Conservation (phyloP, 2,329 filamentous ascomycete genomes). For the Alternaria infectoria region DNA sequence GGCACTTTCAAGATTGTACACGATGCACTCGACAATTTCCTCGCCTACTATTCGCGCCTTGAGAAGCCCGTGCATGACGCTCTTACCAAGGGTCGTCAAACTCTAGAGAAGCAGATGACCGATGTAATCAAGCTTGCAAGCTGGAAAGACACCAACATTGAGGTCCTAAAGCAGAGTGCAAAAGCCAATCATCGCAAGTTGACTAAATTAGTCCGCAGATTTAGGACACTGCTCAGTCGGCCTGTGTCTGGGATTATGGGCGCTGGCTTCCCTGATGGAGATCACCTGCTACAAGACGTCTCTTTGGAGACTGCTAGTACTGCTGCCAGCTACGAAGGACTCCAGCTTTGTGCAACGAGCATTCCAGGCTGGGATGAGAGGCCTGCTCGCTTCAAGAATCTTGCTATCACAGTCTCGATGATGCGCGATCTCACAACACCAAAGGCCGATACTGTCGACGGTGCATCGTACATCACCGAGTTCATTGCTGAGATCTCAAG, state of each 20-base stretch:
- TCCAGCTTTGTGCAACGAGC: slow-evolving; percentile 27
- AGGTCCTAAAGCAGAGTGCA: slow-evolving; percentile 85
- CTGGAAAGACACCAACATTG: slow-evolving; percentile 98
- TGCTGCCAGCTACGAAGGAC: slow-evolving; percentile 15
- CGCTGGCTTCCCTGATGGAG: slow-evolving; percentile 40
- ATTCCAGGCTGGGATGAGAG: slow-evolving; percentile 47
- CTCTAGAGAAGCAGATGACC: slow-evolving; percentile 89
- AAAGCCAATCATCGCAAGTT: slow-evolving; percentile 89
- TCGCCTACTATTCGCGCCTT: slow-evolving; percentile 76
- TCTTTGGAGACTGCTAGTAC: slow-evolving; percentile 20
- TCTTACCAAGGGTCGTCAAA: slow-evolving; percentile 70
- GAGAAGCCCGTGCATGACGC: slow-evolving; percentile 68
- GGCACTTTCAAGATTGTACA: slow-evolving; percentile 60
- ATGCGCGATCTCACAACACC: slow-evolving; percentile 71
- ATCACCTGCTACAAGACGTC: slow-evolving; percentile 8
- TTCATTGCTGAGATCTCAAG: slow-evolving; percentile 74
- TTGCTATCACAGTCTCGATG: slow-evolving; percentile 71
- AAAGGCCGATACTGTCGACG: slow-evolving; percentile 60
- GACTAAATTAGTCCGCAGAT: slow-evolving; percentile 90
- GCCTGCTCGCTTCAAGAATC: slow-evolving; percentile 73
- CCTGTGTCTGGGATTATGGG: slow-evolving; percentile 68
- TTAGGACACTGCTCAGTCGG: slow-evolving; percentile 77
- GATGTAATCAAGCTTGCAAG: slow-evolving; percentile 92
- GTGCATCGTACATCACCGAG: slow-evolving; percentile 65
- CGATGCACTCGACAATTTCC: slow-evolving; percentile 75